phyloP scores from a whole-genome alignment of 495 filamentous ascomycete species.

The Monascus purpureus region DNA sequence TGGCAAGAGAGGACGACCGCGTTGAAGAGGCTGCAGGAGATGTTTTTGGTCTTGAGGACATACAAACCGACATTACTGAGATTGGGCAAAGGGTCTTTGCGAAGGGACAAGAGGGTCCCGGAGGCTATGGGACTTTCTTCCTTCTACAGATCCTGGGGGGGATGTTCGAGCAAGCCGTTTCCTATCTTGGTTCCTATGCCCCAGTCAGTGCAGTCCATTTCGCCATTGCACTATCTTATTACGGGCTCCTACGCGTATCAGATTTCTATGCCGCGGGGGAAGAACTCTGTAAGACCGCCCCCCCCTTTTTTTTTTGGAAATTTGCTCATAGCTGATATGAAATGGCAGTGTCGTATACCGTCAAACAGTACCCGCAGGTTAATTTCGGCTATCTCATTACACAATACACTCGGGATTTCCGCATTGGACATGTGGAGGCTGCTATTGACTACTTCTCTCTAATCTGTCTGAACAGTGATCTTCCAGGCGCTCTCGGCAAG shows the following conservation, averaged over 20 bases:
- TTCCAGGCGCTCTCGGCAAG: constrained; percentile 55
- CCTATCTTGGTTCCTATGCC: constrained; percentile 76
- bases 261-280: constrained; percentile 54
- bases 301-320: constrained; percentile 1
- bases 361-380: constrained; percentile 72
- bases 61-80: constrained; percentile 69
- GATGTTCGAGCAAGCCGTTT: constrained; percentile 89
- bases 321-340: constrained; percentile 16
- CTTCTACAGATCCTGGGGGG: constrained; percentile 79
- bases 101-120: constrained; percentile 53
- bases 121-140: constrained; percentile 80
- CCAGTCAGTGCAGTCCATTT: constrained; percentile 93
- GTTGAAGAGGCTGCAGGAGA: constrained; percentile 75
- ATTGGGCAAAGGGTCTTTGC: constrained; percentile 83
- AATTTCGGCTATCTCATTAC: constrained; percentile 90
- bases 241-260: constrained; percentile 77
- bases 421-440: constrained; percentile 68
- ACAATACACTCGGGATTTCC: constrained; percentile 91
- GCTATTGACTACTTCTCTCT: constrained; percentile 89
- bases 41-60: constrained; percentile 73
- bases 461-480: constrained; percentile 84
- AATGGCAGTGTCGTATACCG: constrained; percentile 45
- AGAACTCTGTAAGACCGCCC: constrained; percentile 46
- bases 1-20: constrained; percentile 76
- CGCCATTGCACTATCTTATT: constrained; percentile 77